These are phyloP conservation scores for Lagerstroemia speciosa DNA, from an alignment of 345 rosid species.

Conservation along the genomic window DNA sequence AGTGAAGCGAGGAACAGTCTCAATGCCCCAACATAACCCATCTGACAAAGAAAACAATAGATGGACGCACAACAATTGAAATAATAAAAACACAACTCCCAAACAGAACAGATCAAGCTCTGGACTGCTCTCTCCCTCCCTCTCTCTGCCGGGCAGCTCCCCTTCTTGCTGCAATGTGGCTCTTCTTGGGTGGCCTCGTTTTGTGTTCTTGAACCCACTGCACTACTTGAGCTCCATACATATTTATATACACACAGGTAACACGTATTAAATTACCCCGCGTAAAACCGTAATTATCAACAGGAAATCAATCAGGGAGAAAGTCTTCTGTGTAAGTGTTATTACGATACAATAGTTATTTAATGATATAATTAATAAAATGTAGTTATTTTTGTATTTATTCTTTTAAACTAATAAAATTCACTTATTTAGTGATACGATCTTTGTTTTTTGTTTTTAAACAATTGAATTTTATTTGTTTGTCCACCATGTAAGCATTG, in stretches of 20 bases:
- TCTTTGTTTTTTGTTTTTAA: no score
- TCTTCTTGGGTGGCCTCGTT: conserved; percentile 45
- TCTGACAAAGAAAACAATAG: conserved; percentile 5
- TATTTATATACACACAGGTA: not conserved
- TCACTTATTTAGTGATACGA: no score
- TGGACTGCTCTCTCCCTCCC: not conserved
- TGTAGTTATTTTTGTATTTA: no score
- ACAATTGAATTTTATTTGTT: no score
- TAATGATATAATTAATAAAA: no score
- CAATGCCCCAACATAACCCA: conserved; percentile 29
- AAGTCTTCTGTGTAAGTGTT: no score
- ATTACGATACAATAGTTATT: no score
- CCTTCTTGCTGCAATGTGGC: conserved; percentile 33
- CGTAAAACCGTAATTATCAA: not conserved
- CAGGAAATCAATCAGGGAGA: no score
- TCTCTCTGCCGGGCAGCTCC: not conserved
- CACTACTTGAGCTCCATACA: conserved; percentile 1
- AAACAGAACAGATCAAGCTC: conserved; percentile 5
- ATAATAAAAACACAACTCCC: not conserved
- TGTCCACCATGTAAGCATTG: no score
- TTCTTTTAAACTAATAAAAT: no score
- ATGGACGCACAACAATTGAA: not conserved
- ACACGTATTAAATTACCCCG: not conserved
- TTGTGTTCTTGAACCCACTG: conserved; percentile 11
- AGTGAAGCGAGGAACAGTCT: conserved; percentile 27